Evolutionary conservation across 2,329 filamentous ascomycete genomes (phyloP).

Genomic region (Pestalotiopsis sp.): DNA sequence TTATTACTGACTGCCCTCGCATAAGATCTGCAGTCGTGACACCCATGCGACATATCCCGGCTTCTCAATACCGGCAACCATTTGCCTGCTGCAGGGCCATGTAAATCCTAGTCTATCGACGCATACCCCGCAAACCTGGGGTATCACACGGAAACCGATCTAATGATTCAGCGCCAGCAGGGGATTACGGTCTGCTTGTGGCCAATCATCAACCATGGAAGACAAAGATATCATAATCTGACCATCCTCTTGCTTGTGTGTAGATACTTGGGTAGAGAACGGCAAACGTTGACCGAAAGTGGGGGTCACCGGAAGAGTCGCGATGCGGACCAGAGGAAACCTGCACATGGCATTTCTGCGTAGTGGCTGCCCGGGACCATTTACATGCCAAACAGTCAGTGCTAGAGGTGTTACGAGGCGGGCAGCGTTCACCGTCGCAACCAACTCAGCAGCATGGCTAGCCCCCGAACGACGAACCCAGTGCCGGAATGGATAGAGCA

Average conservation of each 20-base stretch:
- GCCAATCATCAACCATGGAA: background rate
- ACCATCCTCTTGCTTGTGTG: background rate
- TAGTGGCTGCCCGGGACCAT: background rate
- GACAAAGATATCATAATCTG: background rate
- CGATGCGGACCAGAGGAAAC: background rate
- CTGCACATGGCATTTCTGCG: background rate
- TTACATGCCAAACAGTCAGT: no score
- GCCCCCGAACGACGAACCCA: constrained; percentile 25
- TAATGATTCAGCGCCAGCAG: background rate
- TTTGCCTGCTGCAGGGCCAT: background rate
- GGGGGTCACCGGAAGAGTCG: background rate
- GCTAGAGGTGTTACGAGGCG: no score
- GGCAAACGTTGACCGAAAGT: constrained; percentile 14
- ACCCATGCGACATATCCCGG: background rate
- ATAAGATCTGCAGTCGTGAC: background rate
- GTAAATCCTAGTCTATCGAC: background rate
- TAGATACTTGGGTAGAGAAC: background rate
- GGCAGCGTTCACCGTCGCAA: background rate
- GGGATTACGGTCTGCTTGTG: background rate
- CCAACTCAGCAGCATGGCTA: constrained; percentile 20
- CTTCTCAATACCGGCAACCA: background rate
- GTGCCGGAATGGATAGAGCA: constrained; percentile 36
- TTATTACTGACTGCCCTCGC: no score
- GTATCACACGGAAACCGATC: background rate
- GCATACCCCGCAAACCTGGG: constrained; percentile 3